Evolutionary conservation across 345 rosid species (phyloP).

Genomic region (Rhizophora apiculata): DNA sequence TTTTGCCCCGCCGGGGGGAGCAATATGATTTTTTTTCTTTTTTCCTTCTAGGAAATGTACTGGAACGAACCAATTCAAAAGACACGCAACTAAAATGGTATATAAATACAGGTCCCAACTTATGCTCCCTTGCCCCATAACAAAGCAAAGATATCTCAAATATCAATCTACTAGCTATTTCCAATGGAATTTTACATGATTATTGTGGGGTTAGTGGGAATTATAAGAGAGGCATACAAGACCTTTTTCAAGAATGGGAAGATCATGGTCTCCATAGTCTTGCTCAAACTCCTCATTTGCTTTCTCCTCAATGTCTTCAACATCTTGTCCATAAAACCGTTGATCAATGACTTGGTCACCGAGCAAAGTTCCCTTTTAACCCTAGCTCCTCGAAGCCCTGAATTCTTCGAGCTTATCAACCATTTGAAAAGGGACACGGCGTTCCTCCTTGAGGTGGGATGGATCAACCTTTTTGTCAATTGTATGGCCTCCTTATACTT

Average conservation of each 20-base stretch:
- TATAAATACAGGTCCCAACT: too few relatives aligned
- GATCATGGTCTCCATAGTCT: constrained; percentile 37
- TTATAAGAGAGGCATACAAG: constrained; percentile 34
- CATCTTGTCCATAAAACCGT: constrained; percentile 27
- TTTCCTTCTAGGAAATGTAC: too few relatives aligned
- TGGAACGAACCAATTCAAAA: too few relatives aligned
- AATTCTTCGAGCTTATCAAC: constrained; percentile 21
- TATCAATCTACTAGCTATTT: background rate
- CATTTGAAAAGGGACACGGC: constrained; percentile 19
- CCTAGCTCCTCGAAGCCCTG: constrained; percentile 29
- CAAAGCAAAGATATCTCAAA: background rate
- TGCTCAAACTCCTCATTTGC: constrained; percentile 23
- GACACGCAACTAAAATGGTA: too few relatives aligned
- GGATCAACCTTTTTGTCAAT: constrained; percentile 19
- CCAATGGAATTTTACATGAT: background rate
- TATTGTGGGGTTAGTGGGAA: constrained; percentile 23
- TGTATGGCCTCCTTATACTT: constrained; percentile 26
- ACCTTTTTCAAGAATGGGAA: constrained; percentile 37
- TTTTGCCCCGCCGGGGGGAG: too few relatives aligned
- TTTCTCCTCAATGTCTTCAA: constrained; percentile 25
- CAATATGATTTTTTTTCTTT: too few relatives aligned
- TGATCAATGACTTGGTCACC: constrained; percentile 23
- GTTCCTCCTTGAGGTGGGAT: constrained; percentile 17
- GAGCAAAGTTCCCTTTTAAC: constrained; percentile 19
- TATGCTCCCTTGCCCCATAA: background rate